These are phyloP conservation scores for Cylindrodendrum hubeiense DNA, from an alignment of 2,329 filamentous ascomycete species.

Conservation along the genomic window DNA sequence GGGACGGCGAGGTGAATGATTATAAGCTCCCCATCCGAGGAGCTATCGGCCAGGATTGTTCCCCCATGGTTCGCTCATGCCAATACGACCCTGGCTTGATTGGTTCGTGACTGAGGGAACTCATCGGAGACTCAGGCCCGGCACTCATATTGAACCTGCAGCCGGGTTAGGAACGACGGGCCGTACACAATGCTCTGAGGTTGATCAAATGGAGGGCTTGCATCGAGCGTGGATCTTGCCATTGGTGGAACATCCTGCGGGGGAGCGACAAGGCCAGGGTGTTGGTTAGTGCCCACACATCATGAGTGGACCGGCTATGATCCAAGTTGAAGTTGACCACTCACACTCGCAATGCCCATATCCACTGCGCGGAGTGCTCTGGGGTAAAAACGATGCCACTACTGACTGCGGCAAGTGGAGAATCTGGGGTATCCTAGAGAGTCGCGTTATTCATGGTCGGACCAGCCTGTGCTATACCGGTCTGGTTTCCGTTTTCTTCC, in stretches of 20 bases:
- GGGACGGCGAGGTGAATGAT: conserved; percentile 3
- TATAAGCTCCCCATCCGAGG: conserved; percentile 12
- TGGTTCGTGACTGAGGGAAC: conserved; percentile 1
- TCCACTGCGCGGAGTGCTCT: conserved; percentile 16
- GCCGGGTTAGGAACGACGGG: conserved; percentile 41
- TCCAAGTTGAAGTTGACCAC: conserved; percentile 24
- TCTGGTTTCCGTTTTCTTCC: conserved; percentile 19
- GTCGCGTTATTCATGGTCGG: conserved; percentile 11
- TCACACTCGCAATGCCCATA: conserved; percentile 27
- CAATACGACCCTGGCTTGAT: background rate
- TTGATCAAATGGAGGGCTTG: conserved; percentile 8
- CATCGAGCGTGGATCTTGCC: background rate
- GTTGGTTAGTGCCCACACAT: conserved; percentile 19
- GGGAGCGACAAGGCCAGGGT: conserved; percentile 10
- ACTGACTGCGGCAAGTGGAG: conserved; percentile 26
- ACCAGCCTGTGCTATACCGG: conserved; percentile 1
- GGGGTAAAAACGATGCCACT: conserved; percentile 20
- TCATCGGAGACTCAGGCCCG: conserved; percentile 6
- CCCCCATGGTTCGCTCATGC: conserved; percentile 3
- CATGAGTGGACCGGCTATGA: conserved; percentile 42
- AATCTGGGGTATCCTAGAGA: conserved; percentile 41
- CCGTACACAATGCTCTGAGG: conserved; percentile 27
- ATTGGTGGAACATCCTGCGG: conserved; percentile 45
- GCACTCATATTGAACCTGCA: conserved; percentile 13
- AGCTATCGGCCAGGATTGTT: background rate